Base-by-base conservation (phyloP, 192 early-diverging fungal species). In the Coemansia sp. region DNA sequence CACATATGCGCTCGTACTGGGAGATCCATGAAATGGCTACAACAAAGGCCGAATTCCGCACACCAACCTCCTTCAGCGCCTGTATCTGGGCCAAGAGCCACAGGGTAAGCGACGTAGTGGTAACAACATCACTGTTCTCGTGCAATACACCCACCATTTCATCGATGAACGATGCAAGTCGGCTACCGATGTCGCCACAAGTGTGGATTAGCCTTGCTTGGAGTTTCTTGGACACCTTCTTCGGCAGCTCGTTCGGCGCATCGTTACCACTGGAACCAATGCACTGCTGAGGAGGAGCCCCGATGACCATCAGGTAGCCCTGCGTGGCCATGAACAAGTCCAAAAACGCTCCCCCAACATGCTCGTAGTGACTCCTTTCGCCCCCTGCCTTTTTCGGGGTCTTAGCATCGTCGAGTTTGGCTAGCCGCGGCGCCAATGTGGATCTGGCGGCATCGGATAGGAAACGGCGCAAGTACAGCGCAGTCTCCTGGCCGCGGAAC, bases 11-110 rank as follows among this genome's bases (percentile, higher is more conserved):
- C 31, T 59, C 52, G 42, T 65, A 34, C 14, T 30, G 71, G 41
- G 72, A 45, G 10, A 80, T 80, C 78, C 78, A 80, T 10, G 61
- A 41, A 10, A 71, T 65, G 29, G 59, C 40, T 22, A 54, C 67
- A 6, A 66, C 45, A 19, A 68, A 59, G 3, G 60, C 56, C 9
- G 62, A 42, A 59, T 69, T 62, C 3, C 62, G 62, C n/a, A 8
- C 56, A 4, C 44, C 58, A 25, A 20, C 42, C 0, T 44, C 25
- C n/a, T n/a, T n/a, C 9, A 28, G 9, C 7, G 20, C 27, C 0
- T 40, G 4, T 1, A 50, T 59, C 50, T 62, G 62, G 4, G 17
- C 36, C 22, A 78, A 19, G 20, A 78, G 54, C 75, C 75, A 78
- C 19, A n/a, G 38, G 2, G 65, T 65, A n/a, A 72, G 37, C 17